Evolutionary conservation across 2,329 filamentous ascomycete species (phyloP), one percentile per base, ranked within the genome.

Genomic region (Cladophialophora psammophila): DNA sequence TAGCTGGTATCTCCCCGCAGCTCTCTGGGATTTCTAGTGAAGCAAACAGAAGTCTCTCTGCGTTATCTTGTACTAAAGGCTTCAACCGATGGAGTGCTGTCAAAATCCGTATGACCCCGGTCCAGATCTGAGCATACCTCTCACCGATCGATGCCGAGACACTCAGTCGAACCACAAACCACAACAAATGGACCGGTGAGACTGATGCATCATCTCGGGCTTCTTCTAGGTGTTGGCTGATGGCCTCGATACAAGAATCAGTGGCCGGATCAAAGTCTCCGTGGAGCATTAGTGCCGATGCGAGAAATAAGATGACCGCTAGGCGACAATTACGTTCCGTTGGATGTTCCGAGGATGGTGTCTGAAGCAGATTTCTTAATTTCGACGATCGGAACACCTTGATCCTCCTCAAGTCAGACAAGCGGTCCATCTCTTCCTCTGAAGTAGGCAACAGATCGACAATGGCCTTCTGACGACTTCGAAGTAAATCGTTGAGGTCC

Each of bases 1-100:
- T 10, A 15, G 13, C 34, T 4, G 45, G 48, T 52, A 61, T 61
- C 32, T 54, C 1, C 3, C 31, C 35, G n/a, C 31, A 31, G 2
- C 35, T 53, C 45, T 61, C 59, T 8, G 59, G 59, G n/a, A 61
- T 61, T 35, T 53, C 59, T 9, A 61, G 42, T n/a, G 59, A 61
- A 9, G 34, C 38, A 15, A 61, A 40, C 26, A 61, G 59, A 3
- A 61, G 59, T 6, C n/a, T 53, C 32, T 61, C 45, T 10, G 35
- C 48, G 13, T 38, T 26, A 3, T 61, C 32, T 40, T 54, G 59
- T 12, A 48, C n/a, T 0, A 12, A 15, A 13, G 48, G 34, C 7
- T 26, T 32, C 31, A 61, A 32, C 32, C 59, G 59, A 18, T 61
- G 59, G 20, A 61, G 53, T 9, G 59, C 59, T 38, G 59, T 34